Conservation (phyloP, 1,284 basidiomycete species). For the Melampsora occidentalis region DNA sequence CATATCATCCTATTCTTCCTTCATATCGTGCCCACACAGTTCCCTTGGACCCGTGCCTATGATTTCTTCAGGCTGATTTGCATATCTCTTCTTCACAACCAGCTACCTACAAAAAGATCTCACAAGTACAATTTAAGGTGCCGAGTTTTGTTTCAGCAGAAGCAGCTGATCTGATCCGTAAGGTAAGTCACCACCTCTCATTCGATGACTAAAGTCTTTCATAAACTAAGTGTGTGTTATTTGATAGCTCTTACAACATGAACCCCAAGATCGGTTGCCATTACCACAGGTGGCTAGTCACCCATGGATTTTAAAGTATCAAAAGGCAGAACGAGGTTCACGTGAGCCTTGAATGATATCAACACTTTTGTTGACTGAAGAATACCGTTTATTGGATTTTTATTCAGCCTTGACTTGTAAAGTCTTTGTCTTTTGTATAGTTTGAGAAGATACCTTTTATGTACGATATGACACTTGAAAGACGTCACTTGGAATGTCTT, state of each 20-base stretch:
- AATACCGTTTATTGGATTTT: no score
- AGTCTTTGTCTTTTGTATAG: no score
- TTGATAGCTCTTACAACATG: conserved; percentile 77
- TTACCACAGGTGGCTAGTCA: conserved; percentile 77
- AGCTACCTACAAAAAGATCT: conserved; percentile 85
- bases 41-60: neutral
- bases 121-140: conserved; percentile 75
- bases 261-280: conserved; percentile 77
- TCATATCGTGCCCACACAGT: conserved; percentile 8
- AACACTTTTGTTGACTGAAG: neutral
- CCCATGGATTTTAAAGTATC: conserved; percentile 87
- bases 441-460: no score
- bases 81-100: neutral
- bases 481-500: no score
- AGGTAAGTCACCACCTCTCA: conserved; percentile 56
- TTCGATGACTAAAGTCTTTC: conserved; percentile 46
- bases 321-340: conserved; percentile 46
- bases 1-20: conserved; percentile 13
- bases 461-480: no score
- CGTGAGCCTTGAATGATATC: conserved; percentile 7
- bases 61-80: neutral
- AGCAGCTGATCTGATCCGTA: conserved; percentile 66
- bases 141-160: conserved; percentile 64
- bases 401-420: no score
- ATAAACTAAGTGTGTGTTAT: conserved; percentile 6